Conservation (phyloP, 1,284 basidiomycete species). For the Athelia sp. region DNA sequence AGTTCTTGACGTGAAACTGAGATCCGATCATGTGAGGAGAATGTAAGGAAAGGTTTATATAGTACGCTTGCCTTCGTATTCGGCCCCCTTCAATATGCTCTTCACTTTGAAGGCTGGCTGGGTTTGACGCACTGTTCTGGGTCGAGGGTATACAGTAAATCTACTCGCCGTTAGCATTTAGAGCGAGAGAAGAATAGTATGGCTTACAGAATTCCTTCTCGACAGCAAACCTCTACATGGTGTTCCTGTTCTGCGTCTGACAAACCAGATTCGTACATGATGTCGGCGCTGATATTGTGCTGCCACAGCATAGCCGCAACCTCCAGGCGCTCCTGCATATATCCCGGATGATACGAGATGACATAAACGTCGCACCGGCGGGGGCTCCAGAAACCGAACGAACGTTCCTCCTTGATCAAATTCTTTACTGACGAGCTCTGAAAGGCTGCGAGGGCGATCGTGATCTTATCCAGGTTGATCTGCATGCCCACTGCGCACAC, state of each 20-base stretch:
- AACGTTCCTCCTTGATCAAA: conserved; percentile 72
- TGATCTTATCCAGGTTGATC: conserved; percentile 78
- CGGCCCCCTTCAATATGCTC: conserved; percentile 70
- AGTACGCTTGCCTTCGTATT: conserved; percentile 55
- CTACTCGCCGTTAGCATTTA: conserved; percentile 29
- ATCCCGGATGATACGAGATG: conserved; percentile 73
- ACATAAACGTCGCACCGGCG: conserved; percentile 83
- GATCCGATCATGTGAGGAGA: background rate
- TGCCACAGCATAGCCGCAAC: conserved; percentile 77
- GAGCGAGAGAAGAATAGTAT: background rate
- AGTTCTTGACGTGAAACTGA: conserved; percentile 67
- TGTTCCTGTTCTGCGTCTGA: conserved; percentile 57
- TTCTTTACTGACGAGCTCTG: conserved; percentile 67
- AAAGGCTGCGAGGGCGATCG: conserved; percentile 63
- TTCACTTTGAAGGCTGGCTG: conserved; percentile 75
- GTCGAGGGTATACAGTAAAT: conserved; percentile 67
- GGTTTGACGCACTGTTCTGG: conserved; percentile 51
- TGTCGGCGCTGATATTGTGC: conserved; percentile 77
- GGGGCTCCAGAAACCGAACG: conserved; percentile 85
- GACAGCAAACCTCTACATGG: conserved; percentile 58
- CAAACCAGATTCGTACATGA: conserved; percentile 79
- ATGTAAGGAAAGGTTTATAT: background rate
- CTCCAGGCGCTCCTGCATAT: conserved; percentile 74
- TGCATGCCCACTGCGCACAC: conserved; percentile 73
- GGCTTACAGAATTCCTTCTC: conserved; percentile 75